Evolutionary conservation across 768 basidiomycete genomes (phyloP).

Genomic region (Agaricus blazei): DNA sequence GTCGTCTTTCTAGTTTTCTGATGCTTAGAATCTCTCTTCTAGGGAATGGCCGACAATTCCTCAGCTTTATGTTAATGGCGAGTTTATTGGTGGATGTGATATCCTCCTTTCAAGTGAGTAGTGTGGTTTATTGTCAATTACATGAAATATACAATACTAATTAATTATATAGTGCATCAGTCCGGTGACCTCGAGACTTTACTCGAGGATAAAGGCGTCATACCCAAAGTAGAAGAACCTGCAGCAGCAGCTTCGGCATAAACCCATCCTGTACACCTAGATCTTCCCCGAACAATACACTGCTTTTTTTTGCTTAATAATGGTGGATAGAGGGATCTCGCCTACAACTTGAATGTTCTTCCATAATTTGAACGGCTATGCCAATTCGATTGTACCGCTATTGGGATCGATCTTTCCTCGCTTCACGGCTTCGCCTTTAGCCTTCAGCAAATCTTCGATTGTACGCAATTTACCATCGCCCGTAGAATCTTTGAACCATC

Average conservation of each 20-base stretch:
- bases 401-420: slow-evolving; percentile 41
- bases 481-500: slow-evolving; percentile 87
- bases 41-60: slow-evolving; percentile 99
- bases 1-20: background rate
- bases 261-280: background rate
- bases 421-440: slow-evolving; percentile 72
- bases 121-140: slow-evolving; percentile 6
- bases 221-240: slow-evolving; percentile 42
- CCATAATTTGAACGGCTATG: slow-evolving; percentile 15
- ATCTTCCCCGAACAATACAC: background rate
- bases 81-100: slow-evolving; percentile 97
- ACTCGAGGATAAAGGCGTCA: slow-evolving; percentile 64
- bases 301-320: background rate
- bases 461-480: slow-evolving; percentile 68
- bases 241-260: slow-evolving; percentile 4
- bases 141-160: background rate
- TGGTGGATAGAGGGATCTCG: too few species aligned
- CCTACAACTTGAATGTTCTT: too few species aligned
- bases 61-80: slow-evolving; percentile 90
- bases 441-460: slow-evolving; percentile 76
- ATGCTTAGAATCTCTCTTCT: background rate
- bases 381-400: slow-evolving; percentile 52
- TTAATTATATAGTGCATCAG: slow-evolving; percentile 79
- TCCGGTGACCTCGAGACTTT: slow-evolving; percentile 88
- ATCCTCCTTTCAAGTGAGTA: slow-evolving; percentile 84